Conservation (phyloP, 176 grass and related monocot genomes). For the Aegilops tauschii region DNA sequence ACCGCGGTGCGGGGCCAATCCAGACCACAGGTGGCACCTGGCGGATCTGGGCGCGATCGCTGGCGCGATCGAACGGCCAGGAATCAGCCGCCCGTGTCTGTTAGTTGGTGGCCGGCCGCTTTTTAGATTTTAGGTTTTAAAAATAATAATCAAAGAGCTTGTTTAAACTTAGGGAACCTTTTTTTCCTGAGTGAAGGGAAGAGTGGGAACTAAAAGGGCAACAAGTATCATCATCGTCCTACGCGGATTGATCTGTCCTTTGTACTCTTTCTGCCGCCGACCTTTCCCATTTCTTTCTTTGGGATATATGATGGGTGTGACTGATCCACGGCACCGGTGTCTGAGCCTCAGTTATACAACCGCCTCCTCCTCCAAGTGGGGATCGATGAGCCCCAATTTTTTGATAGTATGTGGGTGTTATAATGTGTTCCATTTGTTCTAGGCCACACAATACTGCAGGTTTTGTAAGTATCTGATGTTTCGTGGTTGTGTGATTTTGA, state of each 20-base stretch:
- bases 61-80: too few relatives aligned
- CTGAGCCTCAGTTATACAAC: neutral
- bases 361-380: neutral
- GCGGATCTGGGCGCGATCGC: too few relatives aligned
- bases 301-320: slow-evolving; percentile 29
- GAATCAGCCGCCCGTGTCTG: too few relatives aligned
- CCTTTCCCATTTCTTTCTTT: slow-evolving; percentile 8
- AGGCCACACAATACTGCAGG: slow-evolving; percentile 8
- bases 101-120: too few relatives aligned
- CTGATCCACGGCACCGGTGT: slow-evolving; percentile 38
- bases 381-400: neutral
- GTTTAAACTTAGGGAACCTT: too few relatives aligned
- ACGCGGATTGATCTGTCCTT: neutral
- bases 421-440: neutral
- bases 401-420: neutral
- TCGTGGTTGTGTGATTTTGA: neutral
- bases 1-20: too few relatives aligned
- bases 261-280: slow-evolving; percentile 27
- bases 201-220: too few relatives aligned
- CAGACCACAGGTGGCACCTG: too few relatives aligned
- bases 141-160: too few relatives aligned
- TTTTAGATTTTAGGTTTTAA: too few relatives aligned
- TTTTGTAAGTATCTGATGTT: slow-evolving; percentile 52
- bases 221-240: too few relatives aligned
- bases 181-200: too few relatives aligned